These are phyloP conservation scores for Trichoderma simmonsii DNA, from an alignment of 2,329 filamentous ascomycete genomes.

Conservation along the genomic window DNA sequence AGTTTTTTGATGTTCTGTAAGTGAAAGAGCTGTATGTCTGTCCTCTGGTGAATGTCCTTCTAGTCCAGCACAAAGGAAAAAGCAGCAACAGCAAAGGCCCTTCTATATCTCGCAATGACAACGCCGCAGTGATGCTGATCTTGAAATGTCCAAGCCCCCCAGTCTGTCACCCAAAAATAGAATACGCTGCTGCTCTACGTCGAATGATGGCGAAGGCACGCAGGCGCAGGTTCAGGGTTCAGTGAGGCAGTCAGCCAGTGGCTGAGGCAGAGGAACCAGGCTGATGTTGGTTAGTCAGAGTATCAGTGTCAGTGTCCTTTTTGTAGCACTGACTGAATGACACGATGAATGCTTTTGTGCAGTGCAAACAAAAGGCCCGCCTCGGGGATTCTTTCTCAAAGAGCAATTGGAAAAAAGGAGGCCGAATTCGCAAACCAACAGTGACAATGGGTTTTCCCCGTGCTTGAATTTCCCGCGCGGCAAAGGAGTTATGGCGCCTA, in stretches of 20 bases:
- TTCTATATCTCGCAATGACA: not conserved
- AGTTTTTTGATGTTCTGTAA: not conserved
- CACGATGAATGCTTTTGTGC: not conserved
- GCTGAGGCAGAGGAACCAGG: not conserved
- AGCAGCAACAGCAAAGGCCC: not conserved
- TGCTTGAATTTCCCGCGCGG: not conserved
- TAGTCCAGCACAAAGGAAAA: not conserved
- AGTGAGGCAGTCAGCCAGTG: not conserved
- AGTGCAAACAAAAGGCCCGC: not conserved
- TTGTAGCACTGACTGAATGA: not conserved
- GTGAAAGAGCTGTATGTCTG: not conserved
- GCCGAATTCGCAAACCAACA: not conserved
- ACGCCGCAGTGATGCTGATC: not conserved
- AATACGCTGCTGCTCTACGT: not conserved
- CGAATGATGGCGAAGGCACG: not conserved
- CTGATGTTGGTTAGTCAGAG: not conserved
- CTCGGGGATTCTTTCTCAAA: not conserved
- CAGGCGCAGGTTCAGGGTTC: not conserved
- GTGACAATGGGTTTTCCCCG: not conserved
- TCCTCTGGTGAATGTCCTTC: not conserved
- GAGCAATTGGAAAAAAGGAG: not conserved
- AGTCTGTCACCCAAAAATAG: not conserved
- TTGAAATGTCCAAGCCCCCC: not conserved
- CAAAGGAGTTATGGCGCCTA: no score
- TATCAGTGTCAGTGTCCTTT: not conserved